Evolutionary conservation across 371 early-diverging fungal genomes (phyloP), one percentile per base, ranked within the genome.

Genomic region (Neoconidiobolus thromboides): DNA sequence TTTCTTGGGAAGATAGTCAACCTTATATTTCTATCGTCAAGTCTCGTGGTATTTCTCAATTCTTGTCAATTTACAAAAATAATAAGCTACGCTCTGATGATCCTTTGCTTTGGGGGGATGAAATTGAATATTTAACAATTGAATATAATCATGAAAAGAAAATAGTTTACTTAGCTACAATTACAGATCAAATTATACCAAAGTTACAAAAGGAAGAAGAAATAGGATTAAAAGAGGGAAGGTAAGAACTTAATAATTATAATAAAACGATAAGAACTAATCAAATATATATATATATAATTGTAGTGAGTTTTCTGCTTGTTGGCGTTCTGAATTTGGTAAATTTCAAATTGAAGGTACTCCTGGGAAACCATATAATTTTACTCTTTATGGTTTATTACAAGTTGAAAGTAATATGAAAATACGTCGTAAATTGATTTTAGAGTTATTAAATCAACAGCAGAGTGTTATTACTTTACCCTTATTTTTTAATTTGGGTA

Each of bases 1-100:
- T 46, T 6, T 9, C 73, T 46, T 97, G 97, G 97, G 75, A 77
- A 15, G 87, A 93, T 63, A 92, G 93, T 14, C 81, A 83, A 64
- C 61, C 78, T 55, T 79, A 92, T 65, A 83, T 90, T 43, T 78
- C 83, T 66, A 84, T 93, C 67, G 92, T 97, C 48, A 79, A 93
- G 51, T 63, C 74, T 58, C 88, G 93, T 67, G 97, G 97, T 43
- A 95, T 97, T 63, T 73, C 76, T 47, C 96, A 97, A 78, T 91
- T 97, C 64, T 71, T 93, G 48, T 77, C 85, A 66, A 83, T 93
- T 43, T 97, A 87, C 73, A 74, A 81, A 50, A 71, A 76, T 52
- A 72, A 81, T 64, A 92, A 92, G 76, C 69, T 77, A 46, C 74
- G 80, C 55, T 70, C 82, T 55, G 81, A 79, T 60, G 86, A 89